These are phyloP conservation scores for Cordyceps cateniannulata DNA, from an alignment of 2,329 filamentous ascomycete species.

Conservation along the genomic window DNA sequence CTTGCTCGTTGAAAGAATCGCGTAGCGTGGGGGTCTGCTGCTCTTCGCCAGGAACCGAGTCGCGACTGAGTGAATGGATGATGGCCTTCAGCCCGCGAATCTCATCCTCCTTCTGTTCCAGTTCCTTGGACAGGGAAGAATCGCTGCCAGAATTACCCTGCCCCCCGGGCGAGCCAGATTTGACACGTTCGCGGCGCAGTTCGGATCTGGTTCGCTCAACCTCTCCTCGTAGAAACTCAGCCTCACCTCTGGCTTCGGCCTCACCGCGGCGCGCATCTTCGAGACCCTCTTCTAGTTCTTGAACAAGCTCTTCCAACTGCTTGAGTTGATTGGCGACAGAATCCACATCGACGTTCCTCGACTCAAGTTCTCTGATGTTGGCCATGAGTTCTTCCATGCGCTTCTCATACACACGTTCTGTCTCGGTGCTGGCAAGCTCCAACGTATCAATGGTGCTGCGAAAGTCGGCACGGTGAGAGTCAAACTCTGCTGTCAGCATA, in stretches of 20 bases:
- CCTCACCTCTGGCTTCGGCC: conserved; percentile 89
- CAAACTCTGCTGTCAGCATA: conserved; percentile 88
- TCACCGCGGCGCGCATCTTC: conserved; percentile 92
- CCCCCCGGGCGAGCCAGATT: conserved; percentile 37
- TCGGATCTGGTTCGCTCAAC: conserved; percentile 88
- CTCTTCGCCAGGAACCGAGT: conserved; percentile 47
- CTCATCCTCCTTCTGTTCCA: conserved; percentile 94
- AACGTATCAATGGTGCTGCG: conserved; percentile 93
- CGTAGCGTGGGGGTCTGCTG: conserved; percentile 24
- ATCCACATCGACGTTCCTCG: conserved; percentile 82
- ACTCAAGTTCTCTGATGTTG: conserved; percentile 76
- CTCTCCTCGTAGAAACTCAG: conserved; percentile 90
- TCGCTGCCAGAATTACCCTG: conserved; percentile 37
- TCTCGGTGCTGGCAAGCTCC: conserved; percentile 92
- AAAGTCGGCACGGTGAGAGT: conserved; percentile 91
- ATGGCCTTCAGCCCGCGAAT: conserved; percentile 96
- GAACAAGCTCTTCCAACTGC: conserved; percentile 90
- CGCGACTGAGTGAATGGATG: conserved; percentile 87
- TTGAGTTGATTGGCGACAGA: conserved; percentile 86
- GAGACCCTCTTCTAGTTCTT: conserved; percentile 91
- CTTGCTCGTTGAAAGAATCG: conserved; percentile 10
- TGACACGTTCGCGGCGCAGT: conserved; percentile 80
- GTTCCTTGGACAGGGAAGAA: conserved; percentile 57
- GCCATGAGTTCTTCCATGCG: conserved; percentile 80
- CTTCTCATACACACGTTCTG: conserved; percentile 90